phyloP scores from a whole-genome alignment of 768 basidiomycete species.

The Xerocomus brunneocitrinus region DNA sequence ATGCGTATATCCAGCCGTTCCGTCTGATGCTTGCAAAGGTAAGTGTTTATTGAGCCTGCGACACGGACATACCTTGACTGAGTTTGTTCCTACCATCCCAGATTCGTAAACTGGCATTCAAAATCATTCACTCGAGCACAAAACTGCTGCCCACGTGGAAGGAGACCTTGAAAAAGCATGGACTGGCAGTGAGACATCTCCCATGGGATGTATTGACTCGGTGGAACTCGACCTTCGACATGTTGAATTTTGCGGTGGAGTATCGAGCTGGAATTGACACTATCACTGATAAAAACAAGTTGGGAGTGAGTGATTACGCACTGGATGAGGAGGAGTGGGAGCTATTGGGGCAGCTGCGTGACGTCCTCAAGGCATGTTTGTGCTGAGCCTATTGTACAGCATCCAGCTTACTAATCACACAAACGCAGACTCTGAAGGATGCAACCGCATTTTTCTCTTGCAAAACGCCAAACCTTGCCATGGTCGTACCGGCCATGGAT shows the following conservation, averaged over 20 bases:
- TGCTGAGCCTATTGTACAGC: too few species aligned
- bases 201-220: slow-evolving; percentile 13
- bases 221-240: slow-evolving; percentile 22
- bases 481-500: neutral
- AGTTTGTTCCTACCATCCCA: neutral
- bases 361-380: neutral
- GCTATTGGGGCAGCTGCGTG: slow-evolving; percentile 27
- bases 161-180: neutral
- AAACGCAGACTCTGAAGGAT: neutral
- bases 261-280: slow-evolving; percentile 20
- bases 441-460: neutral
- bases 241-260: slow-evolving; percentile 16
- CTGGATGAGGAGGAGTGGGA: slow-evolving; percentile 31
- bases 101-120: slow-evolving; percentile 14
- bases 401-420: neutral
- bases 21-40: slow-evolving; percentile 9
- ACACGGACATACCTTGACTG: neutral
- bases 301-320: slow-evolving; percentile 23
- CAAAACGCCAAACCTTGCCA: neutral
- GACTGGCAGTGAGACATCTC: neutral
- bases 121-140: slow-evolving; percentile 19
- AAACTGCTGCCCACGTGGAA: slow-evolving; percentile 23
- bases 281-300: slow-evolving; percentile 11
- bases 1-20: neutral
- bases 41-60: neutral